Evolutionary conservation across 2,329 filamentous ascomycete genomes (phyloP), one percentile per base, ranked within the genome.

Genomic region (Metarhizium anisopliae): DNA sequence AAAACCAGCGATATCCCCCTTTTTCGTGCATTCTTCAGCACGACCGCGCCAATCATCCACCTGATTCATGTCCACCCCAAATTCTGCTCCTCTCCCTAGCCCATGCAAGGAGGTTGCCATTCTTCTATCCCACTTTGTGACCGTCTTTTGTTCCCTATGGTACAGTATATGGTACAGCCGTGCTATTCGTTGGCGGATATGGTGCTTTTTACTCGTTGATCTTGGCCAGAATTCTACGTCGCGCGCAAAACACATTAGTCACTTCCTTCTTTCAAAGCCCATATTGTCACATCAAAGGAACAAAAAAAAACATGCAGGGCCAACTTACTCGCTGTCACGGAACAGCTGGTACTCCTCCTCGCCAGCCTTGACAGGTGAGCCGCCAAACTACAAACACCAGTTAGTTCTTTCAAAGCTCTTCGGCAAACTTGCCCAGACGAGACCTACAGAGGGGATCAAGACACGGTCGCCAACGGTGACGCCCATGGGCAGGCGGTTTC

Each of bases 291-390:
- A 6, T 11, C 38, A 6, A 38, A 25, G 30, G 32, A 4, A 5
- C 16, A n/a, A 20, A 47, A 47, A 10, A 16, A 13, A n/a, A 20
- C 25, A 20, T 3, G 18, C 3, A 40, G 6, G 14, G 4, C 5
- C 13, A 5, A 87, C 92, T 77, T 86, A 97, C 93, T 99, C 94
- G 79, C 91, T 89, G 77, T 99, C 94, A 68, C 94, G 84, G 87
- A 96, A 99, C 62, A 99, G 85, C 61, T 88, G 85, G 80, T 84
- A 97, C 78, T 99, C 94, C 64, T 97, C 91, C 67, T 99, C 93
- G 65, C 93, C 94, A 65, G 97, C 90, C 84, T 97, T 97, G 74
- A 99, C 86, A 62, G 93, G 87, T 70, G 87, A 94, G 62, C 94
- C 94, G 68, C 94, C 94, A 69, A 87, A 99, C 90, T 95, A 36